Conservation (phyloP, 202 grass and related monocot species). For the Tripidium arundinaceum region DNA sequence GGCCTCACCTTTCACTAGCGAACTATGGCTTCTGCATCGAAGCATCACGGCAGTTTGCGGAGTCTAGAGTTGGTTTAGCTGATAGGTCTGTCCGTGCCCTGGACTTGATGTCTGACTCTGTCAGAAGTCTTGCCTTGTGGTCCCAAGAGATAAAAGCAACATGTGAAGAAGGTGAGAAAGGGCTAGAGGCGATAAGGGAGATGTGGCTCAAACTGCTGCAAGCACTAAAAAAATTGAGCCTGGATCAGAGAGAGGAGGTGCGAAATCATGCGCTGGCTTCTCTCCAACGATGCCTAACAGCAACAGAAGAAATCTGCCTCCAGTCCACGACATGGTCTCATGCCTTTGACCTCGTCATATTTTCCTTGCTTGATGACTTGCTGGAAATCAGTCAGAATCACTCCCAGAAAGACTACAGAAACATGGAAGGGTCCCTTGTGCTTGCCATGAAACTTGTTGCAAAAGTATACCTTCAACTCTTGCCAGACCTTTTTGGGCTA, state of each 20-base stretch:
- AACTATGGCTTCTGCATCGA: conserved; percentile 90
- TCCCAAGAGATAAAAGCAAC: conserved; percentile 60
- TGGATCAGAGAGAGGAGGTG: conserved; percentile 95
- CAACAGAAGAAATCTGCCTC: conserved; percentile 66
- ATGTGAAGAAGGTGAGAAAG: conserved; percentile 69
- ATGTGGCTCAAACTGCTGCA: conserved; percentile 95
- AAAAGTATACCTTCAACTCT: conserved; percentile 71
- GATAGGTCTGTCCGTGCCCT: conserved; percentile 82
- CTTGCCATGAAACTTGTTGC: conserved; percentile 72
- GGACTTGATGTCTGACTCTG: conserved; percentile 82
- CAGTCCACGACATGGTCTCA: conserved; percentile 67
- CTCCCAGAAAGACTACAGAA: conserved; percentile 89
- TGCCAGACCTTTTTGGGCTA: conserved; percentile 73
- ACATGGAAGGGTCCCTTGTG: conserved; percentile 92
- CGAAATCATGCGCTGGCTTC: conserved; percentile 81
- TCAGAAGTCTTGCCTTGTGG: conserved; percentile 67
- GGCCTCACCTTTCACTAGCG: conserved; percentile 64
- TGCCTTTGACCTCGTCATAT: conserved; percentile 84
- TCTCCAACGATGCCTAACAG: conserved; percentile 62
- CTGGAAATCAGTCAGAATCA: conserved; percentile 78
- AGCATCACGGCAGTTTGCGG: conserved; percentile 79
- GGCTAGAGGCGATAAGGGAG: conserved; percentile 75
- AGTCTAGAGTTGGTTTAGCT: conserved; percentile 73
- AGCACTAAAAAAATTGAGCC: conserved; percentile 75
- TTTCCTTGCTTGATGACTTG: conserved; percentile 87